phyloP scores from a whole-genome alignment of 441 rosid genomes.

The Francoa sonchifolia region DNA sequence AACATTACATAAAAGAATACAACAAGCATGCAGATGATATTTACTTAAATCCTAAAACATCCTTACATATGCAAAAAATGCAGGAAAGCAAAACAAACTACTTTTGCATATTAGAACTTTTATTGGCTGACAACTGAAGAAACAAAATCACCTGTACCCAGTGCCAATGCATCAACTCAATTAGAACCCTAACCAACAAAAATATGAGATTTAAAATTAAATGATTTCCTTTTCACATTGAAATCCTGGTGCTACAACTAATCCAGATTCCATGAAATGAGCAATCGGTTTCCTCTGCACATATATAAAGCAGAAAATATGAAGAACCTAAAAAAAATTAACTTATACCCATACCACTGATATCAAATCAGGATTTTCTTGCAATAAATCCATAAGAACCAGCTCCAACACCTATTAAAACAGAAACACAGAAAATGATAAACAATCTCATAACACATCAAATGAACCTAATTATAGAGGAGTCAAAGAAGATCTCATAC shows the following conservation, averaged over 20 bases:
- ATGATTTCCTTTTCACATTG: no score
- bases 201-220: no score
- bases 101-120: no score
- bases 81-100: no score
- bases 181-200: no score
- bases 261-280: neutral
- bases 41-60: neutral
- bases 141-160: no score
- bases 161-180: no score
- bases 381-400: constrained; percentile 49
- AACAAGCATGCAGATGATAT: neutral
- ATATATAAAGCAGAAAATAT: neutral
- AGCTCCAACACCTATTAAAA: constrained; percentile 70
- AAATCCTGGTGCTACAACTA: no score
- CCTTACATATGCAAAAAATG: neutral
- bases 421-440: neutral
- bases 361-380: constrained; percentile 58
- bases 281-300: neutral
- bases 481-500: constrained; percentile 22
- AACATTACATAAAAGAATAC: neutral
- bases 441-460: neutral
- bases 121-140: no score
- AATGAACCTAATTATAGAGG: neutral
- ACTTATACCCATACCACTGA: constrained; percentile 42
- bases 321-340: no score